phyloP scores from a whole-genome alignment of 345 rosid genomes.

The Camelina hispida region DNA sequence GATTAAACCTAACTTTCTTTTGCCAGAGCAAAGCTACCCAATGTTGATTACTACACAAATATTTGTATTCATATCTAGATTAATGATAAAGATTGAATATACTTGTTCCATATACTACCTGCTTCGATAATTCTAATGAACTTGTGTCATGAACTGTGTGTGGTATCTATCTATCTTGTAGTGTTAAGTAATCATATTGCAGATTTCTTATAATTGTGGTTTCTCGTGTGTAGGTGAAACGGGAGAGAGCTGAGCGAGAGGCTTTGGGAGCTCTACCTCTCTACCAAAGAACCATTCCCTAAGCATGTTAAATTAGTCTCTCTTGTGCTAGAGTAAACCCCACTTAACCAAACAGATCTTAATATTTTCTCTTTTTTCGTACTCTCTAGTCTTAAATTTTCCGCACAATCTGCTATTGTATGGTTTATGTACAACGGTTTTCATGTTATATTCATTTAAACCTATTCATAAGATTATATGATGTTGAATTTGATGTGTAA shows the following conservation, averaged over 20 bases:
- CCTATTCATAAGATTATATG: background rate
- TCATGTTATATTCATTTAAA: background rate
- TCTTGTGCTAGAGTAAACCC: background rate
- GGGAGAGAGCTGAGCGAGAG: conserved; percentile 81
- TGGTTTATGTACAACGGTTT: background rate
- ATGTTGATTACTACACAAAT: background rate
- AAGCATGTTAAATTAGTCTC: conserved; percentile 32
- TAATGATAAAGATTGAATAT: background rate
- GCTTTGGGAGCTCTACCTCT: conserved; percentile 92
- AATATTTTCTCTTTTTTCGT: background rate
- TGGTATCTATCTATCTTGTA: background rate
- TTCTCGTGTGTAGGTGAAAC: conserved; percentile 62
- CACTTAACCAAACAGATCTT: conserved; percentile 2
- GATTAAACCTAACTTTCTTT: background rate
- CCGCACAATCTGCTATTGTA: background rate
- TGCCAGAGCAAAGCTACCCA: background rate
- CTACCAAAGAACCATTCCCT: conserved; percentile 85
- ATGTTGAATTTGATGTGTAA: background rate
- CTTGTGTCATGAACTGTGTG: background rate
- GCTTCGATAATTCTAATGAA: background rate
- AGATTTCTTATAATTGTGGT: background rate
- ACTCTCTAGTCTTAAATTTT: conserved; percentile 12
- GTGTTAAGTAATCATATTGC: background rate
- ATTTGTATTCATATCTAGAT: background rate
- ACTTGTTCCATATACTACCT: background rate